Evolutionary conservation across 2,329 filamentous ascomycete species (phyloP).

Genomic region (Zasmidium angulare): DNA sequence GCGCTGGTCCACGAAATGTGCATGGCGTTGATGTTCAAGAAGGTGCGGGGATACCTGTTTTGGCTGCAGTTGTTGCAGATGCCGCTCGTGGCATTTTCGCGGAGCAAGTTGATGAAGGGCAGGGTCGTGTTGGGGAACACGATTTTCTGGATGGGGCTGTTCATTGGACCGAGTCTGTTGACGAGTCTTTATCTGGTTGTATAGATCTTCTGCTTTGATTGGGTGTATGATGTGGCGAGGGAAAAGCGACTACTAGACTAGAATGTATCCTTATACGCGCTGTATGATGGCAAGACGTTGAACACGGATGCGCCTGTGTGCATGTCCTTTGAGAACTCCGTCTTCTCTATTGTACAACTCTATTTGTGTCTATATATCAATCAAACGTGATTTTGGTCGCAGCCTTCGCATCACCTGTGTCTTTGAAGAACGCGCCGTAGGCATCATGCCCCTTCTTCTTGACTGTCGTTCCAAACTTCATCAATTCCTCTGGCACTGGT

Average conservation of each 20-base stretch:
- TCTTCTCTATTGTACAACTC: not conserved
- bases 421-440: conserved; percentile 95
- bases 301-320: no score
- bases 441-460: conserved; percentile 98
- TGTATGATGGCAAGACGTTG: no score
- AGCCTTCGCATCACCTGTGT: conserved; percentile 78
- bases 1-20: conserved; percentile 72
- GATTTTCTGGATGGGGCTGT: conserved; percentile 77
- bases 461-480: conserved; percentile 96
- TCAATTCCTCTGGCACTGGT: conserved; percentile 79
- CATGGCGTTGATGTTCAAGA: conserved; percentile 80
- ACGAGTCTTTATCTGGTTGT: conserved; percentile 52
- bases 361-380: conserved; percentile 21
- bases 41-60: conserved; percentile 71
- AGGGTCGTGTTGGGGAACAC: conserved; percentile 67
- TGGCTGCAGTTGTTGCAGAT: conserved; percentile 73
- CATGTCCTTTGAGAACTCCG: no score
- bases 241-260: no score
- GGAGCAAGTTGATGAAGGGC: conserved; percentile 65
- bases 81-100: conserved; percentile 66
- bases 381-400: conserved; percentile 94
- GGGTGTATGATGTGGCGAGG: not conserved
- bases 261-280: not conserved
- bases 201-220: conserved; percentile 1
- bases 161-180: conserved; percentile 68